Evolutionary conservation across 2,329 filamentous ascomycete species (phyloP).

Genomic region (Aspergillus ibericus): DNA sequence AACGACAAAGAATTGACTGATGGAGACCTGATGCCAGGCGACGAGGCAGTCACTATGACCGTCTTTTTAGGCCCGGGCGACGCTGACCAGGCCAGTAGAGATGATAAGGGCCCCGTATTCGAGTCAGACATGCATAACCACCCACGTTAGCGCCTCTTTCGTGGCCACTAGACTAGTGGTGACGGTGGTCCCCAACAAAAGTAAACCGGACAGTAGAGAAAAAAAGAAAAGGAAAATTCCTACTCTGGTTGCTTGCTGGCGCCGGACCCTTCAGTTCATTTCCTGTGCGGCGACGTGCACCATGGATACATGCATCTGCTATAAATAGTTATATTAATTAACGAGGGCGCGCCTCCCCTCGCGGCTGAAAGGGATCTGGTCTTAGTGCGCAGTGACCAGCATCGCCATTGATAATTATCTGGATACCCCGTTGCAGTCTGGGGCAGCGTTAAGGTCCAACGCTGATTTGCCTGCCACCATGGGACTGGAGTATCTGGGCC

Average conservation of each 20-base stretch:
- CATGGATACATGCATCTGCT: conserved; percentile 4
- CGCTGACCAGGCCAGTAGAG: not conserved
- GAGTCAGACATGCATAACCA: conserved; percentile 5
- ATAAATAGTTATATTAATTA: conserved; percentile 7
- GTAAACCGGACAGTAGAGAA: not conserved
- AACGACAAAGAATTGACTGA: not conserved
- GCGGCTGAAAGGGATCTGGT: not conserved
- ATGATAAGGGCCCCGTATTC: conserved; percentile 4
- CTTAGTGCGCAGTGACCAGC: not conserved
- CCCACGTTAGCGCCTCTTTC: not conserved
- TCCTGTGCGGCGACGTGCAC: not conserved
- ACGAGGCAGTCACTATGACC: not conserved
- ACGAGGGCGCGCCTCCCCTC: not conserved
- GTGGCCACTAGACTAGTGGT: not conserved
- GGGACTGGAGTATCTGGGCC: conserved; percentile 18
- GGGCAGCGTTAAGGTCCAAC: not conserved
- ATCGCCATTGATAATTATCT: not conserved
- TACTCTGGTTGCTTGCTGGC: not conserved
- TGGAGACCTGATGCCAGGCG: not conserved
- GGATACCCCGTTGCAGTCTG: not conserved
- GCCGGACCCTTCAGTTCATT: not conserved
- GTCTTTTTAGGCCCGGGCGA: not conserved
- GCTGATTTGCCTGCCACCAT: conserved; percentile 10
- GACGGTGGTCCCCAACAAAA: not conserved
- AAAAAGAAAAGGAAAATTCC: not conserved